Evolutionary conservation across 768 basidiomycete species (phyloP), one percentile per base, ranked within the genome.

Genomic region (Paxillus rubicundulus): DNA sequence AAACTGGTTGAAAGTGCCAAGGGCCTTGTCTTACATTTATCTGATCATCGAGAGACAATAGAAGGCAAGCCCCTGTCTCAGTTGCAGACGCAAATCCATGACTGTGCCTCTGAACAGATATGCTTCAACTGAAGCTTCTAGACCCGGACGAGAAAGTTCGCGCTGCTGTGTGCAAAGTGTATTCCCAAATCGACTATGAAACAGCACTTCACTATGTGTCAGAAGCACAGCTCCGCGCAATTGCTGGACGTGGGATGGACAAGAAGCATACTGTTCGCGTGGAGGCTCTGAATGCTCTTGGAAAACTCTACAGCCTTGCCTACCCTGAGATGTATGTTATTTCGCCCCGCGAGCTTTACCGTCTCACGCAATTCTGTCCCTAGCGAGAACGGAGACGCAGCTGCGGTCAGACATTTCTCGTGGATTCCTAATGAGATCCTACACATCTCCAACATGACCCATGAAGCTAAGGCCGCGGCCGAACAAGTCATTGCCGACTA

Each of bases 121-220:
- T 82, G 33, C 70, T 95, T 30, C 63, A 69, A 20, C 63, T 70
- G 13, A 95, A 95, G 61, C 70, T 96, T 5, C 61, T 80, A 1
- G 97, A 99, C 67, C 86, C 91, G 0, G 97, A 98, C 57, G 97
- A 98, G 53, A 90, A 85, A 62, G 86, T 99, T 38, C 83, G 97
- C 27, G 82, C 88, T 6, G 86, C 92, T 1, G 84, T 85, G 1
- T 96, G 93, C 75, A 85, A 80, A 61, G 70, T 91, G 10, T 92
- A 92, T 58, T 83, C 85, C 1, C 80, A 85, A 49, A 72, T 98
- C 10, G 95, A 98, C 66, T 98, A 92, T 63, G 97, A 99, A 70
- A 88, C 87, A 0, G 88, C 85, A 0, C 66, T 93, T 30, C 94
- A 96, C 64, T 85, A 92, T 61, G 84, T 95, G 27, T 80, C 82